Conservation (phyloP, 1,284 basidiomycete genomes). For the Pterulicium gracile region DNA sequence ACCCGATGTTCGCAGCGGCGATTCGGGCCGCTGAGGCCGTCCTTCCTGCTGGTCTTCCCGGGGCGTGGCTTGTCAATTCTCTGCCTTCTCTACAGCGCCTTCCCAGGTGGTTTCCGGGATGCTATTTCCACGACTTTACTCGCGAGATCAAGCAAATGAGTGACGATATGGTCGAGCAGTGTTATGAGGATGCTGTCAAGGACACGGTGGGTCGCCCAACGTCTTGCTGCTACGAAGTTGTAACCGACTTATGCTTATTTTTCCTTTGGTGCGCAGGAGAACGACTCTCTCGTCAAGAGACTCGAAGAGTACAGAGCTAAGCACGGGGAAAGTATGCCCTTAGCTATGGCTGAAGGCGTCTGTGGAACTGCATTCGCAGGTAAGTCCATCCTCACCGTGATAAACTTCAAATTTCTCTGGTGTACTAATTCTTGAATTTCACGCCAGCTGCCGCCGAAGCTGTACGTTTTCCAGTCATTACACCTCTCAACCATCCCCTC, state of each 20-base stretch:
- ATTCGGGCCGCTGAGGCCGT: constrained; percentile 8
- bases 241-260: no score
- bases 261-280: no score
- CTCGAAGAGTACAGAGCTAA: no score
- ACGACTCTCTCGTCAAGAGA: no score
- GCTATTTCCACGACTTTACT: constrained; percentile 17
- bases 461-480: neutral
- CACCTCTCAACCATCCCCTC: no score
- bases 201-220: neutral
- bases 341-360: neutral
- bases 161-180: neutral
- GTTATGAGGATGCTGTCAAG: neutral
- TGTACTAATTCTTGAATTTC: neutral
- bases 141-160: constrained; percentile 12
- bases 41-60: constrained; percentile 11
- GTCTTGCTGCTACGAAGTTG: no score
- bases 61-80: constrained; percentile 12
- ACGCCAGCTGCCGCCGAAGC: neutral
- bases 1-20: constrained; percentile 10
- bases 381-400: neutral
- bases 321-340: no score
- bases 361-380: neutral
- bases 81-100: constrained; percentile 12
- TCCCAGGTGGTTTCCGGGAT: constrained; percentile 21
- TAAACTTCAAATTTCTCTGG: neutral